These are phyloP conservation scores for Cercophora sp. DNA, from an alignment of 495 filamentous ascomycete genomes.

Conservation along the genomic window DNA sequence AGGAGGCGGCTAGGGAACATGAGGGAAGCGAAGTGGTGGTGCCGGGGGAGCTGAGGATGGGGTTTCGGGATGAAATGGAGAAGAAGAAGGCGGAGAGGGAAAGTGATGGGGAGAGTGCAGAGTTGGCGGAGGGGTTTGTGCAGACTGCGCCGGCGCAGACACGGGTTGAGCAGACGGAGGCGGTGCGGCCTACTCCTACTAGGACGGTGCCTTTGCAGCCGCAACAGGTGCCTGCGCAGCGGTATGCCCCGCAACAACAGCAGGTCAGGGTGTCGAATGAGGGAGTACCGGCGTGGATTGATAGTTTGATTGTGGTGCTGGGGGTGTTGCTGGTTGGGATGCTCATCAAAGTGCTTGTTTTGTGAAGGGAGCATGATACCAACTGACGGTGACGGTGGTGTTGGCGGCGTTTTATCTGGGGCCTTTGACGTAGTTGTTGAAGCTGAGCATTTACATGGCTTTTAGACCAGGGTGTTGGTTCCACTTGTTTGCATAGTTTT, in stretches of 20 bases:
- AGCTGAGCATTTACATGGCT: not conserved
- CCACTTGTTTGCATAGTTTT: no score
- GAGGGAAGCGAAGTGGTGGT: conserved; percentile 45
- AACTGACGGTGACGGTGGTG: not conserved
- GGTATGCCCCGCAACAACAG: conserved; percentile 30
- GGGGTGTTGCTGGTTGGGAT: conserved; percentile 49
- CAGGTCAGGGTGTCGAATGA: conserved; percentile 16
- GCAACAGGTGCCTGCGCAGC: conserved; percentile 29
- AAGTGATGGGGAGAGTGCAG: conserved; percentile 35
- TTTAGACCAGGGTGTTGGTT: no score
- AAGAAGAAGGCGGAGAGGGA: conserved; percentile 4
- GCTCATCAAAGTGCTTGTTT: conserved; percentile 42
- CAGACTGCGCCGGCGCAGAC: conserved; percentile 31
- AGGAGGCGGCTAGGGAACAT: conserved; percentile 51
- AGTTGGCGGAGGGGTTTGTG: conserved; percentile 49
- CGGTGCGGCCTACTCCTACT: not conserved
- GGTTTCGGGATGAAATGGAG: conserved; percentile 51
- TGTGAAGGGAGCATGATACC: conserved; percentile 13
- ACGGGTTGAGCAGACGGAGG: conserved; percentile 12
- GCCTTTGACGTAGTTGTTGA: no score
- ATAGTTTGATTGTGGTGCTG: conserved; percentile 53
- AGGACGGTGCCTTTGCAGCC: conserved; percentile 17
- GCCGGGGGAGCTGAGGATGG: conserved; percentile 57
- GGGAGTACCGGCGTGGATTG: conserved; percentile 54
- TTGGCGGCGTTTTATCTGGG: not conserved